Evolutionary conservation across 2,329 filamentous ascomycete species (phyloP), one percentile per base, ranked within the genome.

Genomic region (Phialophora expanda): DNA sequence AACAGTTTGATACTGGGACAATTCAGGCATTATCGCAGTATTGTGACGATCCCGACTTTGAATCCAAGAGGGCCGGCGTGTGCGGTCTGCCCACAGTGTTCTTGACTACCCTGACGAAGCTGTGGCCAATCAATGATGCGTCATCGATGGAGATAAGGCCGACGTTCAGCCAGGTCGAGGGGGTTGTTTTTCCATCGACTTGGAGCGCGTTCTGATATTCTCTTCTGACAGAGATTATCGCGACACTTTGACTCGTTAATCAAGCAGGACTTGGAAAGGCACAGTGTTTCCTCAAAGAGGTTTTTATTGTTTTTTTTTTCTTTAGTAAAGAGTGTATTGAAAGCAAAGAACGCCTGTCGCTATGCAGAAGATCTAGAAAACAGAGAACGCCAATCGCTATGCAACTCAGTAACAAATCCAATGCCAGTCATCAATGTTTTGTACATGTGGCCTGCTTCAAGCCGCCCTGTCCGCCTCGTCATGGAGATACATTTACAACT

Each of bases 311-410:
- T 38, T 54, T 14, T 44, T n/a, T n/a, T 30, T 24, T 30, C n/a
- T n/a, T n/a, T n/a, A n/a, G 22, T 61, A 38, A 61, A 61, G 58
- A 61, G 48, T 53, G 58, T 61, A 32, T 30, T 38, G 5, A 41
- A 51, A 53, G 14, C 12, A 62, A 14, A 54, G 8, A 56, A 62
- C 59, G 34, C 59, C 59, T 14, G 51, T 55, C 32, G 59, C 59
- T 17, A 56, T 56, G 50, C 51, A 55, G 9, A 44, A 32, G 7
- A 20, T 56, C 5, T 26, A 44, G 51, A 56, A 46, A 62, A 34
- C 58, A 55, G 8, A 54, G 28, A 56, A 62, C 59, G 50, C 59
- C 58, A 61, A 61, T 62, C 38, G 59, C 59, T 62, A 62, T 62
- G 59, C 59, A 62, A 55, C 32, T 56, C 58, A 62, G 22, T 55